phyloP scores from a whole-genome alignment of 2,329 filamentous ascomycete species.

The Penicillium brevicompactum region DNA sequence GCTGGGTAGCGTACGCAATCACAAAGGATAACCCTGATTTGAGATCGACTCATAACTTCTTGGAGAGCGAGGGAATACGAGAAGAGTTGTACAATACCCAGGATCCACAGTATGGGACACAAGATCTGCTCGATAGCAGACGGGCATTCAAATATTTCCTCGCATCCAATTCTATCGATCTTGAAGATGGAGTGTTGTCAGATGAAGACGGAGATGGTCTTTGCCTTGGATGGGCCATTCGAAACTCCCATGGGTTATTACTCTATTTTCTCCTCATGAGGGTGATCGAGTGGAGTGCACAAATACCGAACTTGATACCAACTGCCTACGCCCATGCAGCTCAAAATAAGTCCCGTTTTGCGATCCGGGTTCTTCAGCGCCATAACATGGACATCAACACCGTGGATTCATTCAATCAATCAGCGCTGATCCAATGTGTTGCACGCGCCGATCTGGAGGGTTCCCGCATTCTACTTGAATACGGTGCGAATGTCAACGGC shows the following conservation, averaged over 20 bases:
- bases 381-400: not conserved
- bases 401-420: not conserved
- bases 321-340: not conserved
- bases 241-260: not conserved
- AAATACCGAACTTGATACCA: not conserved
- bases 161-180: not conserved
- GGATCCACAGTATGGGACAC: not conserved
- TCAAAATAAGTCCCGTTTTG: not conserved
- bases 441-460: not conserved
- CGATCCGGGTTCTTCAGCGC: not conserved
- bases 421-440: not conserved
- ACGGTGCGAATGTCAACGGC: not conserved
- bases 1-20: constrained; percentile 29
- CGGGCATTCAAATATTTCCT: not conserved
- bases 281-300: not conserved
- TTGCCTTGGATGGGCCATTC: not conserved
- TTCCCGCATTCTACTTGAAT: not conserved
- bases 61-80: not conserved
- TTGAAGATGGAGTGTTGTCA: not conserved
- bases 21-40: constrained; percentile 3
- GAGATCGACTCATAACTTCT: not conserved
- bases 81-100: not conserved
- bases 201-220: not conserved
- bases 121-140: not conserved
- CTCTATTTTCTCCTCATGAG: not conserved